Evolutionary conservation across 2,329 filamentous ascomycete genomes (phyloP), one percentile per base, ranked within the genome.

Genomic region (Fusarium acutatum): DNA sequence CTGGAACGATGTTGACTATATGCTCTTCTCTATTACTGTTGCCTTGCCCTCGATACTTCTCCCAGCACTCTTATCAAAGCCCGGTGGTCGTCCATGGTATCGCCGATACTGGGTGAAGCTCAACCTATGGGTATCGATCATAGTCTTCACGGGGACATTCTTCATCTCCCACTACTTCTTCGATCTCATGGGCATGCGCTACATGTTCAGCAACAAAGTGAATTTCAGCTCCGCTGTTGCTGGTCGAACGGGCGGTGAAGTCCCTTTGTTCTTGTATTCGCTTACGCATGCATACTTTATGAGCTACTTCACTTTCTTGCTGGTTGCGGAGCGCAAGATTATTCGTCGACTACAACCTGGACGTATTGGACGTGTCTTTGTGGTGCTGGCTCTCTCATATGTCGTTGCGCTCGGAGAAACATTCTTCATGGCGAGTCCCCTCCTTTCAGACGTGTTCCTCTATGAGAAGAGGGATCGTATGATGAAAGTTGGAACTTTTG

Each of bases 151-250:
- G 6, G 61, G 50, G 17, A 66, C 50, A 3, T 67, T 59, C 10
- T 67, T 67, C 14, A 44, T 56, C 20, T 59, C 61, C 0, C 64
- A 67, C 35, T 67, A 67, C 32, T 67, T 66, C 50, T 67, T 66
- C 10, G 64, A 67, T 57, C 61, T 67, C 2, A 67, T 67, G 61
- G 50, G 64, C 0, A 67, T 67, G 64, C 14, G 64, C 22, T 67
- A 67, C 20, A 41, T 30, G 30, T 67, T 67, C 20, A 56, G 47
- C 12, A 41, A 18, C 20, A 50, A 30, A 17, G 38, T 53, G n/a
- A 66, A 66, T 28, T 66, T 67, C 30, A 59, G 37, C 17, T 67
- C 64, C 17, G 12, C 20, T 11, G 61, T 67, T 44, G 64, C 37
- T 8, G 64, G 64, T 4, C 37, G 50, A 15, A 59, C 30, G 2